Percentiles rank a stretch among this genome's conserved stretches.
phyloP scores from a whole-genome alignment of 1,139 yeast species.

The Saccharomyces pastorianus region DNA sequence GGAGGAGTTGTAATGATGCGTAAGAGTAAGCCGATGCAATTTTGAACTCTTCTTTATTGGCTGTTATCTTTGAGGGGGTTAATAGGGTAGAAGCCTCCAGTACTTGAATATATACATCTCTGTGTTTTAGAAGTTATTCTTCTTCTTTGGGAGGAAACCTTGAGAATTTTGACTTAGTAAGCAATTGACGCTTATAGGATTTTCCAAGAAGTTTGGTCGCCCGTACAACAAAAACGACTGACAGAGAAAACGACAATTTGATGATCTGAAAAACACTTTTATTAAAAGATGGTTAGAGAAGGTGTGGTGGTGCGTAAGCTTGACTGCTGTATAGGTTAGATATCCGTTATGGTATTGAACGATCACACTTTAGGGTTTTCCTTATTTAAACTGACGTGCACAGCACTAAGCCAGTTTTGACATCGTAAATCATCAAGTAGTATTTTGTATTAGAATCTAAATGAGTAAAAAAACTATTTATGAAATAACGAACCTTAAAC shows the following conservation, averaged over 20 bases:
- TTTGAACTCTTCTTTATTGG: background rate
- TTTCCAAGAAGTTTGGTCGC: background rate
- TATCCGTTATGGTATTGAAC: too few relatives aligned
- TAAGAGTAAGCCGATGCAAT: too few relatives aligned
- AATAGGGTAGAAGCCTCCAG: too few relatives aligned
- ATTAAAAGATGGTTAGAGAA: background rate
- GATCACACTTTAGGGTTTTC: too few relatives aligned
- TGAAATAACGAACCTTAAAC: constrained; percentile 10
- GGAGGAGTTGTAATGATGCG: background rate
- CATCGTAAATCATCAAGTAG: too few relatives aligned
- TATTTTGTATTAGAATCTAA: too few relatives aligned
- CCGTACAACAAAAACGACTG: background rate
- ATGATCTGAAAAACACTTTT: background rate
- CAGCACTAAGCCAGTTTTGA: too few relatives aligned
- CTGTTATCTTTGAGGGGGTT: background rate
- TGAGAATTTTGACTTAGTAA: background rate
- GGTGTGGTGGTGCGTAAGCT: background rate
- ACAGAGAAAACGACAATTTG: background rate
- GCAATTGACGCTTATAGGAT: background rate
- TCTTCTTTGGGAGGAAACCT: background rate
- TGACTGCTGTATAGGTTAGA: too few relatives aligned
- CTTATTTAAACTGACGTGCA: too few relatives aligned
- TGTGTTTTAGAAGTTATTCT: too few relatives aligned
- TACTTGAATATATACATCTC: too few relatives aligned
- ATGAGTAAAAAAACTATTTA: too few relatives aligned